Base-by-base conservation (phyloP, 345 rosid genomes). In the Hibiscus tridactylites region DNA sequence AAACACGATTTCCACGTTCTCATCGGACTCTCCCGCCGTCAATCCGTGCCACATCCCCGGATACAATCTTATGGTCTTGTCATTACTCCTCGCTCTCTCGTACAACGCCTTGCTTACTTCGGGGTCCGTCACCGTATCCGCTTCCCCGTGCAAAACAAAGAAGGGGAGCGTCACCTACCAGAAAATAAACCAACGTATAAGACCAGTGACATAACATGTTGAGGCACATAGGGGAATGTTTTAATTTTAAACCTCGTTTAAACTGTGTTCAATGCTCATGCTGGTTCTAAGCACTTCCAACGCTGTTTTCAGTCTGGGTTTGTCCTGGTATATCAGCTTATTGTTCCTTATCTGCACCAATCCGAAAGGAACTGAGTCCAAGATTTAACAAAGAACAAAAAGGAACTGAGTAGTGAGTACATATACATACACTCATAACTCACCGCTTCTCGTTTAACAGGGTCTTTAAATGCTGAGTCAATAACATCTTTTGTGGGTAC, bases 21-120 rank as follows among this genome's bases (percentile, higher is more conserved):
- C 85, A 0, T 92, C 96, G 0, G 97, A 89, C 77, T 95, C 99
- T 6, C 99, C 99, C 0, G 88, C 76, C 2, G 97, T 92, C 65
- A 95, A 75, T 11, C 73, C 92, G 47, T 95, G 99, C 99, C 99
- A 95, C 99, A 95, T 95, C 50, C 96, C 97, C 0, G 91, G 88
- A 74, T 92, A 95, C 47, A 95, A 76, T 54, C 84, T 89, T 0
- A 95, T 83, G 65, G 92, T 95, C 86, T 92, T 92, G 85, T 95
- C 99, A 35, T 35, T 59, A 79, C 97, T 83, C 66, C 92, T 75
- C 3, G 97, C 91, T 80, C 74, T 83, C 78, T 75, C 86, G 13
- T 87, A 90, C 81, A 95, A 74, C 0, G 90, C 93, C 81, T 92
- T 95, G 86, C 99, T 94, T 74, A 89, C 83, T 85, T 92, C 99